A percentile compares a stretch with the other conserved stretches of the same genome.
phyloP scores from a whole-genome alignment of 495 filamentous ascomycete species.

The Platismatia glauca region DNA sequence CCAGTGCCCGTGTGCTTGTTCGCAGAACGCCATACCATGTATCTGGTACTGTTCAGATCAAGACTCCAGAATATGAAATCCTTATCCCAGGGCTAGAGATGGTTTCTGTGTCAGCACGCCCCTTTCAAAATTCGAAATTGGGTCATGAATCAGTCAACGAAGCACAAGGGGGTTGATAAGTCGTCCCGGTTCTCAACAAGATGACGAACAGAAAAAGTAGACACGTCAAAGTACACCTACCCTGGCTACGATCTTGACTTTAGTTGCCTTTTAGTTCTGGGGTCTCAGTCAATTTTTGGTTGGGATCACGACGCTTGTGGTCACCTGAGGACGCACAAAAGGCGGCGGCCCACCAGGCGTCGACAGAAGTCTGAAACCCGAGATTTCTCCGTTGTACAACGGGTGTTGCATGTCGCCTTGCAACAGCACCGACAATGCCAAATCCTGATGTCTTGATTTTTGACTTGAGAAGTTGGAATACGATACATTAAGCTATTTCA shows the following conservation, averaged over 20 bases:
- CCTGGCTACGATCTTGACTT: background rate
- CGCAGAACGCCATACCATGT: conserved; percentile 4
- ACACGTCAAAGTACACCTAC: background rate
- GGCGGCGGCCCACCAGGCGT: background rate
- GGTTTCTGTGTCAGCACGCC: background rate
- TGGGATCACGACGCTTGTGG: conserved; percentile 1
- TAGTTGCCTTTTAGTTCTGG: background rate
- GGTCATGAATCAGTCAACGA: background rate
- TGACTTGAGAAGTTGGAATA: too few relatives aligned
- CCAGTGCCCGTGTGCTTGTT: background rate
- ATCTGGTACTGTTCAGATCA: conserved; percentile 9
- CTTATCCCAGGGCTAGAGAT: conserved; percentile 5
- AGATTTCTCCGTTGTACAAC: too few relatives aligned
- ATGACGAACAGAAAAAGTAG: background rate
- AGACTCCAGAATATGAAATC: conserved; percentile 9
- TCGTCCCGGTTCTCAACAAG: background rate
- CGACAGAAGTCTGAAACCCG: too few relatives aligned
- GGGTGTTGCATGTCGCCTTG: too few relatives aligned
- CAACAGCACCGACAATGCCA: too few relatives aligned
- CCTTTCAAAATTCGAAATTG: background rate
- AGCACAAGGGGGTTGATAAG: background rate
- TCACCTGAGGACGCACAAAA: background rate
- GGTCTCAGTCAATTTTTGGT: background rate
- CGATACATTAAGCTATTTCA: too few relatives aligned
- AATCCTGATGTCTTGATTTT: too few relatives aligned